phyloP scores from a whole-genome alignment of 768 basidiomycete species.

The Serendipita sp. region DNA sequence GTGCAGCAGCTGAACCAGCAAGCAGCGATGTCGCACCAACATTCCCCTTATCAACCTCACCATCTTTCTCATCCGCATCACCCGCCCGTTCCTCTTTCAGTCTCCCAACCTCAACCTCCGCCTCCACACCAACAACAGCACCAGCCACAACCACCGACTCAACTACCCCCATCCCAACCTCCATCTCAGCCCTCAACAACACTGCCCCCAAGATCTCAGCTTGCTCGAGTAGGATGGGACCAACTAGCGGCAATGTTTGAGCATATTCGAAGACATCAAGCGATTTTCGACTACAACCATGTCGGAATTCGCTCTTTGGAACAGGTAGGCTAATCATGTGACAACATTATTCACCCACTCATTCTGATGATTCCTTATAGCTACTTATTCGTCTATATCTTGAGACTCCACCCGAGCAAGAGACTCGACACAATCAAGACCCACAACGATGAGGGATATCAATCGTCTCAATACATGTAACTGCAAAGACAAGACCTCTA shows the following conservation, averaged over 20 bases:
- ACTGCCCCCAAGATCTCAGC: background rate
- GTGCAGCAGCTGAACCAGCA: background rate
- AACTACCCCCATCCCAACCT: background rate
- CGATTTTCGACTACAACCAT: background rate
- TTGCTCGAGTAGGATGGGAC: background rate
- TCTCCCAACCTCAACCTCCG: background rate
- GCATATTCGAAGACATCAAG: background rate
- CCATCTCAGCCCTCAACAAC: background rate
- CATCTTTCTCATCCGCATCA: conserved; percentile 4
- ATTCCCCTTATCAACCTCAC: background rate
- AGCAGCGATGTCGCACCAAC: background rate
- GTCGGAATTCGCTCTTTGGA: background rate
- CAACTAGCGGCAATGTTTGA: background rate
- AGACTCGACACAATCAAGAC: background rate
- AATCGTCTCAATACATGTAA: background rate
- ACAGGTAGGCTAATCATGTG: background rate
- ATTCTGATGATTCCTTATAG: background rate
- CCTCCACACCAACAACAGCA: conserved; percentile 4
- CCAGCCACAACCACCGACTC: background rate
- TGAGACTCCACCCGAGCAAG: background rate
- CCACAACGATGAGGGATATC: background rate
- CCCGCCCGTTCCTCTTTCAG: background rate
- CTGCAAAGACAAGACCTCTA: background rate
- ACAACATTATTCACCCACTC: background rate
- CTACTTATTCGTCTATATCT: conserved; percentile 3